Conservation (phyloP, 225 moss, liverwort and hornwort species). For the Straminergon stramineum region DNA sequence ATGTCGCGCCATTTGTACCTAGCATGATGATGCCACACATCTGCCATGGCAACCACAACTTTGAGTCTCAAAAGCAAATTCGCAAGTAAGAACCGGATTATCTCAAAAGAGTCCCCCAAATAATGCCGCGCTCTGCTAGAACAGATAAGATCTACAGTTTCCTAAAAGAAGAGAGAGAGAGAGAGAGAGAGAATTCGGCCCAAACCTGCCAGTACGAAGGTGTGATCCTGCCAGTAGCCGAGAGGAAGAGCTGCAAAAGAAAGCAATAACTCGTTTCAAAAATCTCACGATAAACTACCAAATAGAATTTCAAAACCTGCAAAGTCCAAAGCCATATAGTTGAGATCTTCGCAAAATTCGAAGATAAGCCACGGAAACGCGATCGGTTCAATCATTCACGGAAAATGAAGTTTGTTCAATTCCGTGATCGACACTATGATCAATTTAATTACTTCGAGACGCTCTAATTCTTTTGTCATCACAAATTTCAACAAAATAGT, state of each 20-base stretch:
- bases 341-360: not conserved
- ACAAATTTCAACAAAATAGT: not conserved
- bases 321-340: not conserved
- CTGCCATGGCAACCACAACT: conserved; percentile 23
- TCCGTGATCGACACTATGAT: not conserved
- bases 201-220: conserved; percentile 88
- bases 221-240: conserved; percentile 79
- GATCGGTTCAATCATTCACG: not conserved
- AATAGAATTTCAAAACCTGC: not conserved
- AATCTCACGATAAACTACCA: not conserved
- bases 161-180: not conserved
- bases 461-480: not conserved
- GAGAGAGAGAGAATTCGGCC: not conserved
- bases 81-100: not conserved
- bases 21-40: conserved; percentile 96
- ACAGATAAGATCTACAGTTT: not conserved
- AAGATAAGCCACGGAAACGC: not conserved
- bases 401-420: not conserved
- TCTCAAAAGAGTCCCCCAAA: not conserved
- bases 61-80: not conserved
- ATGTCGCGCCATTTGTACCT: conserved; percentile 95
- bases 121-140: not conserved
- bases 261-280: not conserved
- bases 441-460: not conserved
- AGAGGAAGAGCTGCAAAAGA: conserved; percentile 77